A percentile compares a stretch with the other conserved stretches of the same genome.
Evolutionary conservation across 2,329 filamentous ascomycete species (phyloP).

Genomic region (Seiridium unicorne): DNA sequence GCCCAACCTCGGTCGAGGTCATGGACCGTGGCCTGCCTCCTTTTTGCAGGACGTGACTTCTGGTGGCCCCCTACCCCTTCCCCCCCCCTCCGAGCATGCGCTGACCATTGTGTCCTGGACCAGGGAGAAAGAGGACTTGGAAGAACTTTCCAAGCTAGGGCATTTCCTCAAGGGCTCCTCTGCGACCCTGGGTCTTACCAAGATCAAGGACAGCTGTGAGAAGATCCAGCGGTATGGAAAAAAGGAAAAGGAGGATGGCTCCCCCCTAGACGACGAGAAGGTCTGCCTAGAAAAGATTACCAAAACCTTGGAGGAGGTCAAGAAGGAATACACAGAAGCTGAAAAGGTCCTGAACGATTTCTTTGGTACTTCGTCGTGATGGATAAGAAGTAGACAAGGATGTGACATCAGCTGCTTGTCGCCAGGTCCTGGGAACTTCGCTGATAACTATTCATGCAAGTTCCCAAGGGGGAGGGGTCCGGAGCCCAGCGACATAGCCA

Average conservation of each 20-base stretch:
- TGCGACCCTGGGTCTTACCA: constrained; percentile 85
- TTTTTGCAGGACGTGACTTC: neutral
- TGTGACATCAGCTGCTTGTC: neutral
- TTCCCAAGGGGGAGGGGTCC: too few species aligned
- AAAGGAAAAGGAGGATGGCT: constrained; percentile 75
- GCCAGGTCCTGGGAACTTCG: neutral
- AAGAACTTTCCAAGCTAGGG: constrained; percentile 76
- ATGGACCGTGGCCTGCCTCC: neutral
- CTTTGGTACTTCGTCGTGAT: constrained; percentile 41
- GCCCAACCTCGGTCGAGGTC: neutral
- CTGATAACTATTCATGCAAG: neutral
- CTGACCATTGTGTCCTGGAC: constrained; percentile 11
- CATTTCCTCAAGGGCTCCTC: constrained; percentile 98
- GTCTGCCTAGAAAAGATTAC: constrained; percentile 69
- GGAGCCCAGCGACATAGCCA: too few species aligned
- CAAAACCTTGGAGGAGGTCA: constrained; percentile 68
- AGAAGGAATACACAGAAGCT: constrained; percentile 73
- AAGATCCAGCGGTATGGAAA: constrained; percentile 94
- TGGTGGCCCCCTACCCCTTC: neutral
- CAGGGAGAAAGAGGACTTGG: constrained; percentile 68
- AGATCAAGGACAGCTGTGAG: constrained; percentile 91
- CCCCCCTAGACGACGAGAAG: constrained; percentile 62
- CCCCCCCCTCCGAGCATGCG: neutral
- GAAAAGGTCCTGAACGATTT: constrained; percentile 70
- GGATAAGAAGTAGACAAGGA: neutral